Conservation (phyloP, 345 rosid species). For the Microthlaspi erraticum region DNA sequence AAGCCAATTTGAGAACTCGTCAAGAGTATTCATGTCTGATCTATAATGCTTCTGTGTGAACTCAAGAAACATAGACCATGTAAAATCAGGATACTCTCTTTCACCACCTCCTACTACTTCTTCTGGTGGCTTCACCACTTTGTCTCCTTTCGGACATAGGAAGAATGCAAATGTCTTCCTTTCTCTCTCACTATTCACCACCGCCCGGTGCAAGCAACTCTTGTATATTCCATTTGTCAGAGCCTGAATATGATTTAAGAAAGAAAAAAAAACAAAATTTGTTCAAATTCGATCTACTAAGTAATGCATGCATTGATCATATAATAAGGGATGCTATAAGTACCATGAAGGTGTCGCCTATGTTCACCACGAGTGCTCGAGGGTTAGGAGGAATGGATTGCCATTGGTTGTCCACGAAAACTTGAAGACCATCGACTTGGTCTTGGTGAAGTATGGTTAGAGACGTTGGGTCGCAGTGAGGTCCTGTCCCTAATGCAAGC, state of each 20-base stretch:
- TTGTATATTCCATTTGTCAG: slow-evolving; percentile 51
- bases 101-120: slow-evolving; percentile 46
- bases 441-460: slow-evolving; percentile 88
- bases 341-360: slow-evolving; percentile 88
- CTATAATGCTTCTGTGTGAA: slow-evolving; percentile 56
- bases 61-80: slow-evolving; percentile 69
- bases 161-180: slow-evolving; percentile 69
- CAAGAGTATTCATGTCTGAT: slow-evolving; percentile 42
- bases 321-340: slow-evolving; percentile 5
- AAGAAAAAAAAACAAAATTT: too few relatives aligned
- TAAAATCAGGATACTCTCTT: slow-evolving; percentile 73
- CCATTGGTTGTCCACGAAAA: slow-evolving; percentile 66
- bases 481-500: slow-evolving; percentile 84
- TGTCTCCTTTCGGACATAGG: slow-evolving; percentile 62
- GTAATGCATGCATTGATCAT: slow-evolving; percentile 18
- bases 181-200: slow-evolving; percentile 59
- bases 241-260: slow-evolving; percentile 33
- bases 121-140: slow-evolving; percentile 68
- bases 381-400: slow-evolving; percentile 62
- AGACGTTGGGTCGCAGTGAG: slow-evolving; percentile 84
- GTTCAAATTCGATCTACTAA: too few relatives aligned
- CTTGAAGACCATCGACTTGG: slow-evolving; percentile 79
- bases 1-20: slow-evolving; percentile 41
- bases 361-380: slow-evolving; percentile 67
- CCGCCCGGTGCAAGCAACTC: slow-evolving; percentile 70